Conservation (phyloP, 441 rosid genomes). For the Syzygium syzygioides region DNA sequence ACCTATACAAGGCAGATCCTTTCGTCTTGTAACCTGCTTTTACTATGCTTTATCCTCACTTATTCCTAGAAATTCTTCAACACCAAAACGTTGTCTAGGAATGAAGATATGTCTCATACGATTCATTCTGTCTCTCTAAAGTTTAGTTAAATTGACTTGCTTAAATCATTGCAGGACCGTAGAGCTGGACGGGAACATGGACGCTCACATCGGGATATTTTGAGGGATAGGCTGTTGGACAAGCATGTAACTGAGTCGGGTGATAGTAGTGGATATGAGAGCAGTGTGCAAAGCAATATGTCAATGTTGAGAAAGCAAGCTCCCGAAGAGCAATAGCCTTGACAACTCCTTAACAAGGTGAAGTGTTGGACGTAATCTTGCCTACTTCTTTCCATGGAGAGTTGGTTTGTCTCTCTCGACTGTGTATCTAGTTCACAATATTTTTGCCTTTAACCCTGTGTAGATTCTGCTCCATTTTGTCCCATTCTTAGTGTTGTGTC, state of each 20-base stretch:
- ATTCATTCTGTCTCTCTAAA: neutral
- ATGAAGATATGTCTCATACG: neutral
- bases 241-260: constrained; percentile 52
- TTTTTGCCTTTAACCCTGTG: neutral
- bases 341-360: neutral
- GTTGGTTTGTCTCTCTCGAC: neutral
- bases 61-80: neutral
- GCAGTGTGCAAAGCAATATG: constrained; percentile 33
- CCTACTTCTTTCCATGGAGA: neutral
- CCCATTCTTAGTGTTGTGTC: constrained; percentile 5
- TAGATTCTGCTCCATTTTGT: constrained; percentile 16
- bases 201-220: constrained; percentile 9
- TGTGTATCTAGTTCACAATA: constrained; percentile 5
- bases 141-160: neutral
- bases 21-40: neutral
- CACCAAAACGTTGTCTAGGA: neutral
- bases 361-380: constrained; percentile 1
- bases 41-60: neutral
- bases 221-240: constrained; percentile 32
- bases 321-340: constrained; percentile 31
- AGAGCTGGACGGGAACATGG: constrained; percentile 38
- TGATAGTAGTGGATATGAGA: constrained; percentile 68
- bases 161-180: constrained; percentile 37
- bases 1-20: neutral
- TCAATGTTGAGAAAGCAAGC: constrained; percentile 36